Percentiles rank a stretch among this genome's conserved stretches.
Evolutionary conservation across 208 protist genomes (phyloP).

Genomic region (Cochliopodium minus): DNA sequence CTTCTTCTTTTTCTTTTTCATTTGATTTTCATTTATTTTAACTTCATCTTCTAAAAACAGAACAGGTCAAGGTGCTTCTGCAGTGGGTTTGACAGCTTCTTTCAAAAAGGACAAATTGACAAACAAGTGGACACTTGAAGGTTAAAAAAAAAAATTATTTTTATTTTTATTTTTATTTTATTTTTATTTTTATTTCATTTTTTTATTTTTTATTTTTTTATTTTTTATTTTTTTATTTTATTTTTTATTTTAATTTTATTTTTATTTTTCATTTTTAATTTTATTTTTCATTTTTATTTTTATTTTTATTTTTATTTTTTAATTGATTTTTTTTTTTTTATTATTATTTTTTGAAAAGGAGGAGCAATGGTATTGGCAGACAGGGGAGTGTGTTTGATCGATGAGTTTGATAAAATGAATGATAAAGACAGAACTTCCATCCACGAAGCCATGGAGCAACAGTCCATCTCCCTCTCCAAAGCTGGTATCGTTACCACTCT

Average conservation of each 20-base stretch:
- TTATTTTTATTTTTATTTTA: neutral
- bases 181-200: too few relatives aligned
- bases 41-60: conserved; percentile 97
- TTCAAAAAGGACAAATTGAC: conserved; percentile 89
- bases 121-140: conserved; percentile 96
- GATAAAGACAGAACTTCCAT: conserved; percentile 89
- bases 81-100: conserved; percentile 92
- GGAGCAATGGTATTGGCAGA: conserved; percentile 98
- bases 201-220: too few relatives aligned
- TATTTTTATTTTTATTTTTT: too few relatives aligned
- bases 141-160: neutral
- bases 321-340: too few relatives aligned
- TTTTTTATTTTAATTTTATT: too few relatives aligned
- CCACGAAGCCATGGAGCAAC: conserved; percentile 99
- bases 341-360: too few relatives aligned
- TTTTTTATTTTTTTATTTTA: too few relatives aligned
- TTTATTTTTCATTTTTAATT: too few relatives aligned
- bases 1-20: too few relatives aligned
- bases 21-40: too few relatives aligned
- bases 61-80: conserved; percentile 91
- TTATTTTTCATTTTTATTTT: too few relatives aligned
- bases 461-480: conserved; percentile 97
- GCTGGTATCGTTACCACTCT: conserved; percentile 99
- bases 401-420: conserved; percentile 99
- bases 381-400: conserved; percentile 93